A percentile compares a stretch with the other conserved stretches of the same genome.
Conservation (phyloP, 2,329 filamentous ascomycete species). For the Blumeria graminis region DNA sequence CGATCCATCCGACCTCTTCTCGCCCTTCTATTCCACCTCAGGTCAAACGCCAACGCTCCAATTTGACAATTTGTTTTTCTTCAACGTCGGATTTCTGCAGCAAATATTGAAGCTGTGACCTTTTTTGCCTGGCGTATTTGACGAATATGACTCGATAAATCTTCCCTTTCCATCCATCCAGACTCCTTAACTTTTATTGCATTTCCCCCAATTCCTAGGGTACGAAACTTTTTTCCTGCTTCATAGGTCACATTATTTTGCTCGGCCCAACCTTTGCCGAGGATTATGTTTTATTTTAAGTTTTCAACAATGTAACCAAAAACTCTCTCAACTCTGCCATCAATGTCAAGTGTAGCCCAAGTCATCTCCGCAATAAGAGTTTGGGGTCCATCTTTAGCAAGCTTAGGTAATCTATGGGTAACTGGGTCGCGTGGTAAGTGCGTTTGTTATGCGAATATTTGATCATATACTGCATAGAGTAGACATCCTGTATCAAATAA, state of each 20-base stretch:
- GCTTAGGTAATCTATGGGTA: not conserved
- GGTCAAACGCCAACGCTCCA: too few relatives aligned
- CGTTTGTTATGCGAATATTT: not conserved
- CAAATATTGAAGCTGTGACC: too few relatives aligned
- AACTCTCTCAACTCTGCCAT: not conserved
- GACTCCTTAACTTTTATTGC: not conserved
- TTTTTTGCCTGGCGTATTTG: too few relatives aligned
- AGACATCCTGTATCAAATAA: constrained; percentile 1
- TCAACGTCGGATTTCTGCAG: too few relatives aligned
- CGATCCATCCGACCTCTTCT: too few relatives aligned
- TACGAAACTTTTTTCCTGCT: not conserved
- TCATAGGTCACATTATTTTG: too few relatives aligned
- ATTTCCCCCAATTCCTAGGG: not conserved
- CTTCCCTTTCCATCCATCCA: not conserved
- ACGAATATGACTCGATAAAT: not conserved
- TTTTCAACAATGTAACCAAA: not conserved
- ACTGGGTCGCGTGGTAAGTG: not conserved
- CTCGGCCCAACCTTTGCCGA: too few relatives aligned
- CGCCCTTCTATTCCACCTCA: too few relatives aligned
- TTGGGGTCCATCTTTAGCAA: not conserved
- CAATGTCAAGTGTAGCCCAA: not conserved
- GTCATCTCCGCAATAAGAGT: not conserved
- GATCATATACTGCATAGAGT: too few relatives aligned
- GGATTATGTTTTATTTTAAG: too few relatives aligned
- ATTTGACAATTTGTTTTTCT: too few relatives aligned